Percentiles rank a stretch among this genome's conserved stretches.
Conservation (phyloP, 2,329 filamentous ascomycete species). For the Beauveria varroae region DNA sequence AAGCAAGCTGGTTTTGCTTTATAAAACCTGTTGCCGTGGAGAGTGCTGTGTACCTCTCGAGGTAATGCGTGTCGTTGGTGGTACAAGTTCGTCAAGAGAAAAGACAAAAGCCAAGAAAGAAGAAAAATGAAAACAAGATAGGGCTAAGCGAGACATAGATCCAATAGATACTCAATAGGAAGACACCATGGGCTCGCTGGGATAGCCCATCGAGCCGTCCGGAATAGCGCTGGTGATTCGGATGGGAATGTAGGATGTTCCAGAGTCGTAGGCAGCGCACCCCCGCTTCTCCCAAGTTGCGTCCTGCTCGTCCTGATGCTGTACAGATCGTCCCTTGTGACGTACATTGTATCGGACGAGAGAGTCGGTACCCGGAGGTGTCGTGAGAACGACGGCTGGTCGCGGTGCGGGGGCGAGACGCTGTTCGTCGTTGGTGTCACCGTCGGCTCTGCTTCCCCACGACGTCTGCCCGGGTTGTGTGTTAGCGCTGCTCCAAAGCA, state of each 20-base stretch:
- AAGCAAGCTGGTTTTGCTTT: conserved; percentile 7
- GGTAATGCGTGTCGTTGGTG: conserved; percentile 1
- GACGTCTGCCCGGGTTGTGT: conserved; percentile 57
- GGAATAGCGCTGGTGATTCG: conserved; percentile 12
- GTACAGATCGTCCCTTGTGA: conserved; percentile 27
- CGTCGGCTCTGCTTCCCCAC: conserved; percentile 90
- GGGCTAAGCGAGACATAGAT: neutral
- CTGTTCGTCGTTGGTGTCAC: conserved; percentile 72
- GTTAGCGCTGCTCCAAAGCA: conserved; percentile 1
- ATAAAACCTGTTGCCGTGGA: conserved; percentile 2
- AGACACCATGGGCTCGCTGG: conserved; percentile 3
- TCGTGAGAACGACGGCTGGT: conserved; percentile 33
- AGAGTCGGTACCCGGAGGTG: conserved; percentile 37
- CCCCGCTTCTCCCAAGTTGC: conserved; percentile 24
- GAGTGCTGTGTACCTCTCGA: conserved; percentile 10
- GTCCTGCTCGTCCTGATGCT: conserved; percentile 18
- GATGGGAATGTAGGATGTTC: conserved; percentile 28
- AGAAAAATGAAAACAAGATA: neutral
- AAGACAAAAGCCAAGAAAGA: neutral
- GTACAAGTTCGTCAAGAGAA: conserved; percentile 1
- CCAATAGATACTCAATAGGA: neutral
- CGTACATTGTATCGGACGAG: conserved; percentile 40
- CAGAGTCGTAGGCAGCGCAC: conserved; percentile 28
- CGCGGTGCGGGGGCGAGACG: conserved; percentile 50
- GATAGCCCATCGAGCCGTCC: neutral